A percentile compares a stretch with the other conserved stretches of the same genome.
phyloP scores from a whole-genome alignment of 345 rosid genomes.

The Populus davidiana region DNA sequence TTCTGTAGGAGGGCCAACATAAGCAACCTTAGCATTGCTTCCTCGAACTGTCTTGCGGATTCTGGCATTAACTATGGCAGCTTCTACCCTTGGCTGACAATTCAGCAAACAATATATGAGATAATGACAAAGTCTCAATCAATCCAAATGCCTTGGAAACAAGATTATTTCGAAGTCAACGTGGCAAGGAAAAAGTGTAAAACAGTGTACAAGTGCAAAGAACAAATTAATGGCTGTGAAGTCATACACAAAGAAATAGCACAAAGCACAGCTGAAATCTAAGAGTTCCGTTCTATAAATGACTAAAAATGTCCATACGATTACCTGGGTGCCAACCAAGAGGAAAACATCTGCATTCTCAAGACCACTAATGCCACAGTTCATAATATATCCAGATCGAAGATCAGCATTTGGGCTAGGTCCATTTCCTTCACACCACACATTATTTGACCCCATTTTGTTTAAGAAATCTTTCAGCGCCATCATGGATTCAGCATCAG shows the following conservation, averaged over 20 bases:
- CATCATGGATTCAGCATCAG: constrained; percentile 99
- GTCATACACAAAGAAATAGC: background rate
- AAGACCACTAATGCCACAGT: constrained; percentile 78
- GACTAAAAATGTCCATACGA: background rate
- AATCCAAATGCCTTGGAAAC: background rate
- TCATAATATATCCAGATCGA: constrained; percentile 87
- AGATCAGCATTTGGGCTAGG: constrained; percentile 76
- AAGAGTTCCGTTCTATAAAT: background rate
- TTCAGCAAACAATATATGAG: constrained; percentile 17
- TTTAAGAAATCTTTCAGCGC: constrained; percentile 88
- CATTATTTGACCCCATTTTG: constrained; percentile 90
- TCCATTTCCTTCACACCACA: constrained; percentile 93
- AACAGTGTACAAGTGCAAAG: background rate
- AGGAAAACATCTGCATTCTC: constrained; percentile 95
- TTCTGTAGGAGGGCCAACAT: constrained; percentile 74
- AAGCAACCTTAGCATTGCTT: constrained; percentile 80
- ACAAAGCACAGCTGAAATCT: background rate
- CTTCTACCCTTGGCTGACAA: constrained; percentile 92
- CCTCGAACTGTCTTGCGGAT: constrained; percentile 85
- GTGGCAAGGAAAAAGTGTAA: background rate
- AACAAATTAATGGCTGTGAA: background rate
- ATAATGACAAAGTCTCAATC: background rate
- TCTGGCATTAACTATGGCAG: constrained; percentile 97
- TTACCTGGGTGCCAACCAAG: constrained; percentile 92
- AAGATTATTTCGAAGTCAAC: background rate